These are phyloP conservation scores for Suhomyces ambrosiae DNA, from an alignment of 1,139 yeast genomes.

Conservation along the genomic window DNA sequence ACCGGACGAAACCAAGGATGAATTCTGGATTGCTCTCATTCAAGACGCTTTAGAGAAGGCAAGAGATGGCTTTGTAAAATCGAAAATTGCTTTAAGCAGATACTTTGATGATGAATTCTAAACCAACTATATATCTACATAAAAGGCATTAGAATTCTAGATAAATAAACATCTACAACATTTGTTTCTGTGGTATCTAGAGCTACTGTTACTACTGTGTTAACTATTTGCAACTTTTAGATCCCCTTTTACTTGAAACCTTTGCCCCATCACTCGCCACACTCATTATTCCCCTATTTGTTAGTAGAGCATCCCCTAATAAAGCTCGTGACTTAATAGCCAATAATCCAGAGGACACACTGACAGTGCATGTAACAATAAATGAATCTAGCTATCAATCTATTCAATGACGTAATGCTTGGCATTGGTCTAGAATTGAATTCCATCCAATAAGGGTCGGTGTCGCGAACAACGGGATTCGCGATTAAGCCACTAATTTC, in stretches of 20 bases:
- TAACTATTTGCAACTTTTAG: no score
- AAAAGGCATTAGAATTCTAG: constrained; percentile 4
- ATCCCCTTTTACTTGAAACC: no score
- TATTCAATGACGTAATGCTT: background rate
- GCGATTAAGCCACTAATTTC: background rate
- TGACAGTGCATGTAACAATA: background rate
- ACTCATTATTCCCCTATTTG: background rate
- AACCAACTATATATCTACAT: constrained; percentile 10
- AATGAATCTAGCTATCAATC: background rate
- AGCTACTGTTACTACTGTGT: no score
- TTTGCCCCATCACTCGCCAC: no score
- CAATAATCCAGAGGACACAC: background rate
- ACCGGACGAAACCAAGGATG: constrained; percentile 29
- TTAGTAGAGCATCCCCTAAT: background rate
- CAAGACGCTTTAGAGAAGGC: constrained; percentile 61
- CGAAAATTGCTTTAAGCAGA: constrained; percentile 57
- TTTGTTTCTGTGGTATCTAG: no score
- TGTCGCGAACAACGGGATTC: background rate
- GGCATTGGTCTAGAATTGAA: background rate
- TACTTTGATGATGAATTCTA: constrained; percentile 56
- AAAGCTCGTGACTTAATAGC: background rate
- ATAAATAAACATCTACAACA: constrained; percentile 3
- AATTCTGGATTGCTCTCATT: constrained; percentile 53
- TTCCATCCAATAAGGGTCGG: background rate
- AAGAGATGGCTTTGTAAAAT: constrained; percentile 55